phyloP scores from a whole-genome alignment of 306 rosid genomes.

The Adenanthera pavonina region DNA sequence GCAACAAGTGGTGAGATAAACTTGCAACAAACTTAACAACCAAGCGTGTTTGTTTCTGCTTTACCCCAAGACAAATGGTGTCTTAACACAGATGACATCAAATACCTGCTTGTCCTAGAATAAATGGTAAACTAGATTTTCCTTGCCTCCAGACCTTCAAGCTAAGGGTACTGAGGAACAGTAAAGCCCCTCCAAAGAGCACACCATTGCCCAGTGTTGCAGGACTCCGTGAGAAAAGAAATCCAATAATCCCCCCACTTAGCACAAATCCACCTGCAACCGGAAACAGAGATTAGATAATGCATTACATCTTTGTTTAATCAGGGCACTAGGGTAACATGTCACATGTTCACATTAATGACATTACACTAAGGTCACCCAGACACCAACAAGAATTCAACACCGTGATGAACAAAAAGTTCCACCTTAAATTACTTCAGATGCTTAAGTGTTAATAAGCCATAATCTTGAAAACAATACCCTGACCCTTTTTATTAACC shows the following conservation, averaged over 20 bases:
- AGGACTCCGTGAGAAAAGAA: conserved; percentile 70
- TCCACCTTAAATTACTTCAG: conserved; percentile 20
- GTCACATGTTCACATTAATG: not conserved
- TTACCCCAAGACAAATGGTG: conserved; percentile 11
- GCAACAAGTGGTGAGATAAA: conserved; percentile 27
- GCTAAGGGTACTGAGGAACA: conserved; percentile 82
- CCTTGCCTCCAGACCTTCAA: conserved; percentile 97
- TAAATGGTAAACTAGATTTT: conserved; percentile 83
- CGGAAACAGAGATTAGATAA: conserved; percentile 18
- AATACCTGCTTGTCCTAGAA: conserved; percentile 90
- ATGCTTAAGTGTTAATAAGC: conserved; percentile 27
- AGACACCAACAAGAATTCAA: not conserved
- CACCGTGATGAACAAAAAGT: not conserved
- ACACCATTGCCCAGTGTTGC: conserved; percentile 66
- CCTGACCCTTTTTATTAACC: conserved; percentile 26
- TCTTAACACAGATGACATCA: conserved; percentile 18
- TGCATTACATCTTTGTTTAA: conserved; percentile 22
- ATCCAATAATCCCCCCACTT: conserved; percentile 77
- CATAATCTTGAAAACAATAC: conserved; percentile 18
- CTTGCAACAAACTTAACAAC: conserved; percentile 18
- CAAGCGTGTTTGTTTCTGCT: conserved; percentile 17
- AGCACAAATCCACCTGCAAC: conserved; percentile 77
- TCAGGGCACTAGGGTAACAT: not conserved
- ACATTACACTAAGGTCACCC: conserved; percentile 20
- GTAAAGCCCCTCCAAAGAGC: conserved; percentile 84